Evolutionary conservation across 768 basidiomycete species (phyloP).

Genomic region (Lactarius hatsudake): DNA sequence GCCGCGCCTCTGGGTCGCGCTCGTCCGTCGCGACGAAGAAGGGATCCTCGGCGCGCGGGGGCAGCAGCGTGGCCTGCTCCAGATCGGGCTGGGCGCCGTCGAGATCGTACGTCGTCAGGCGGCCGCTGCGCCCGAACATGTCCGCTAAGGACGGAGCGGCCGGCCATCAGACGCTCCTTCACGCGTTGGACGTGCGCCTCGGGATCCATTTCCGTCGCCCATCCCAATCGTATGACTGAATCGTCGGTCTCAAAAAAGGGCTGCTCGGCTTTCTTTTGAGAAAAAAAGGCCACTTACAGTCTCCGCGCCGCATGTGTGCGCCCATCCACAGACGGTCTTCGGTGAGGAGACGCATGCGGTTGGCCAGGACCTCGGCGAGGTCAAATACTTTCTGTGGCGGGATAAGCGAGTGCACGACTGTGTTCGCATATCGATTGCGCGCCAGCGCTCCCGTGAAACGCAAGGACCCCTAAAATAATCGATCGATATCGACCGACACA

Average conservation of each 20-base stretch:
- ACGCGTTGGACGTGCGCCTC: slow-evolving; percentile 40
- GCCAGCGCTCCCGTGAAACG: slow-evolving; percentile 21
- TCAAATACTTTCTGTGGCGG: slow-evolving; percentile 28
- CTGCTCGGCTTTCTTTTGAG: not conserved
- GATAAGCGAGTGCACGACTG: slow-evolving; percentile 13
- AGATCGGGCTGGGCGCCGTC: slow-evolving; percentile 10
- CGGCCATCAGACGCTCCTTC: slow-evolving; percentile 30
- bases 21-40: slow-evolving; percentile 45
- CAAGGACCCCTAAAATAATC: slow-evolving; percentile 20
- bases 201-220: slow-evolving; percentile 38
- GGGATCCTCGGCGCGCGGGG: slow-evolving; percentile 17
- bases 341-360: slow-evolving; percentile 34
- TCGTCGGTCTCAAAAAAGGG: not conserved
- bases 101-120: slow-evolving; percentile 18
- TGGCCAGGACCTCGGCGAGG: slow-evolving; percentile 35
- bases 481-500: not conserved
- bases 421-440: slow-evolving; percentile 16
- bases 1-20: slow-evolving; percentile 36
- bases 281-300: slow-evolving; percentile 35
- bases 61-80: slow-evolving; percentile 8
- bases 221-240: slow-evolving; percentile 35
- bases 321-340: slow-evolving; percentile 42
- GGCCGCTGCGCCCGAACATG: not conserved
- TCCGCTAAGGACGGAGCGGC: slow-evolving; percentile 34
- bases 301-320: slow-evolving; percentile 45